A percentile compares a stretch with the other conserved stretches of the same genome.
Conservation (phyloP, 2,329 filamentous ascomycete genomes). For the Epichloe baconii region DNA sequence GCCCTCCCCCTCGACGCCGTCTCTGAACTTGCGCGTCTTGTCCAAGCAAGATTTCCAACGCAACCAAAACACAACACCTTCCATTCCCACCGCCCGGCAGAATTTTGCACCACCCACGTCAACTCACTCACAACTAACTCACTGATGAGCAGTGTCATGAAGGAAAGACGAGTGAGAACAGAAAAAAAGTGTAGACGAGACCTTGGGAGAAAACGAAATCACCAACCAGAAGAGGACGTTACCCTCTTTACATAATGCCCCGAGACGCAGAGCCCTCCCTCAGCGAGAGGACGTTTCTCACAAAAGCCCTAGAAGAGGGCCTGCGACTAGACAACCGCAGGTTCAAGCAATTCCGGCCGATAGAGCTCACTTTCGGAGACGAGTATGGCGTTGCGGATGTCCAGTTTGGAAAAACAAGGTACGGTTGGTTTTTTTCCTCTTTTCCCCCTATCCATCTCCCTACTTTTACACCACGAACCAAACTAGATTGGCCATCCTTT, state of each 20-base stretch:
- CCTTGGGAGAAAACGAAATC: background rate
- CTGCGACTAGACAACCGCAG: slow-evolving; percentile 73
- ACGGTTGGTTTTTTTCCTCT: slow-evolving; percentile 3
- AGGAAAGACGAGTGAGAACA: slow-evolving; percentile 6
- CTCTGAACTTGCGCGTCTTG: background rate
- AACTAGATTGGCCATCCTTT: background rate
- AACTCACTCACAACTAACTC: background rate
- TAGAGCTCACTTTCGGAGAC: slow-evolving; percentile 73
- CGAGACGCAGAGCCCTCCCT: slow-evolving; percentile 82
- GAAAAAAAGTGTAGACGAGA: background rate
- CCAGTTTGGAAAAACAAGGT: slow-evolving; percentile 82
- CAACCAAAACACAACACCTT: too few relatives aligned
- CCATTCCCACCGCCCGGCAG: slow-evolving; percentile 34
- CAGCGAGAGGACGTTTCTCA: slow-evolving; percentile 77
- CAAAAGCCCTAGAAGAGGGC: slow-evolving; percentile 67
- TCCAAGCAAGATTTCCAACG: background rate
- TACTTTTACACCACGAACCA: background rate
- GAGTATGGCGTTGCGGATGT: slow-evolving; percentile 87
- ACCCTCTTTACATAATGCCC: slow-evolving; percentile 51
- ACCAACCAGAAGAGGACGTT: background rate
- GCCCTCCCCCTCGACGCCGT: background rate
- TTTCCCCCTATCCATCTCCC: background rate
- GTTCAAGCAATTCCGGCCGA: slow-evolving; percentile 64
- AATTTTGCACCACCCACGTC: slow-evolving; percentile 20
- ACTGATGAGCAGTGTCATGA: background rate